Evolutionary conservation across 768 basidiomycete genomes (phyloP), one percentile per base, ranked within the genome.

Genomic region (Chiua virens): DNA sequence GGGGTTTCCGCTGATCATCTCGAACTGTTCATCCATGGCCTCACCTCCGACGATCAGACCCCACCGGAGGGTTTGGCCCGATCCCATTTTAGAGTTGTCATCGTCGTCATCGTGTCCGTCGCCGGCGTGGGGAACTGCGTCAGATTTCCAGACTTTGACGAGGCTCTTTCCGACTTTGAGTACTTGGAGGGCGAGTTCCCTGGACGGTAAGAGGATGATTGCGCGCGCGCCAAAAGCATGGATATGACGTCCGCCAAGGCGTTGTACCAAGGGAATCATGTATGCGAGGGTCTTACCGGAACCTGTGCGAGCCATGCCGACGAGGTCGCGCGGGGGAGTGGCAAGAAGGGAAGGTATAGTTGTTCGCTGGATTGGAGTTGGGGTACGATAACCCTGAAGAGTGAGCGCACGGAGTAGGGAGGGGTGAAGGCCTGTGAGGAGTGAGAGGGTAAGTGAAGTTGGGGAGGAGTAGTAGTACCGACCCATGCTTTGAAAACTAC

Each of bases 241-340:
- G 1, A 84, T 78, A 65, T 97, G 94, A 32, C 84, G 75, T 9
- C 91, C 90, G 7, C 87, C 83, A 8, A 99, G 80, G 41, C 92
- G 80, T 50, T 95, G 89, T 0, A 97, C 76, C 15, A 99, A 79
- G 44, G 97, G 97, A 22, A 98, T 75, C 79, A 98, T 83, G 67
- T 95, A 99, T 18, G 96, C 96, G 32, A 99, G 81, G 10, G 95
- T 95, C 73, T 98, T 98, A 53, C 97, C 97, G 2, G 94, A 97
- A 37, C 97, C 97, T 5, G 97, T 99, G 34, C 97, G 82, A 34
- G 97, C 96, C 97, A 98, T 99, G 37, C 92, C 96, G 14, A 98
- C 92, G 14, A 99, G 83, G 71, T 97, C 95, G 46, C 89, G 78
- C 9, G 94, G 92, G 36, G 95, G 93, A 37, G 80, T 83, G 13